A percentile compares a stretch with the other conserved stretches of the same genome.
These are phyloP conservation scores for Dysphania ambrosioides DNA, from an alignment of 148 eudicot species.

Conservation along the genomic window DNA sequence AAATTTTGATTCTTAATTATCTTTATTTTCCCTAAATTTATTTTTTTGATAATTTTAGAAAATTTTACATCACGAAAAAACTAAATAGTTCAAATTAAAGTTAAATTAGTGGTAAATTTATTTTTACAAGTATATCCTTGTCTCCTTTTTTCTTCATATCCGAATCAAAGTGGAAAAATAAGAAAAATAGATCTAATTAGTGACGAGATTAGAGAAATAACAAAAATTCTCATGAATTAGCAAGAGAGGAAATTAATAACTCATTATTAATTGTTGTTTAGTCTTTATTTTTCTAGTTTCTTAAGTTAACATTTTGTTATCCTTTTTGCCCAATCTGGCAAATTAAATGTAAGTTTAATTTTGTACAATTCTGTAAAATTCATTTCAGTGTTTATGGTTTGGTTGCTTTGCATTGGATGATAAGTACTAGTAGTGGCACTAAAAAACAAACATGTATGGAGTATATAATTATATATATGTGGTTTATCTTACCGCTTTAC, in stretches of 20 bases:
- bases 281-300: constrained; percentile 9
- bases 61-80: background rate
- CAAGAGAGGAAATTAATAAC: constrained; percentile 1
- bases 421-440: no score
- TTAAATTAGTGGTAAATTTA: background rate
- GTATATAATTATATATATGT: no score
- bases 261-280: constrained; percentile 12
- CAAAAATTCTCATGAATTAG: background rate
- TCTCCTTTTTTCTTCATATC: background rate
- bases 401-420: no score
- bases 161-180: no score
- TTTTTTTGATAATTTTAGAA: constrained; percentile 15
- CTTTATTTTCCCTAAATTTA: background rate
- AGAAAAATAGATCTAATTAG: constrained; percentile 8
- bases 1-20: constrained; percentile 14
- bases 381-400: no score
- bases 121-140: constrained; percentile 11
- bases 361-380: no score
- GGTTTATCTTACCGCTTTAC: background rate
- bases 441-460: no score
- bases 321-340: constrained; percentile 22
- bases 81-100: constrained; percentile 9
- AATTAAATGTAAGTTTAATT: constrained; percentile 13
- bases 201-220: background rate
- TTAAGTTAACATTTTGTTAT: constrained; percentile 20